Evolutionary conservation across 306 rosid species (phyloP), one percentile per base, ranked within the genome.

Genomic region (Trichosanthes cucumerina): DNA sequence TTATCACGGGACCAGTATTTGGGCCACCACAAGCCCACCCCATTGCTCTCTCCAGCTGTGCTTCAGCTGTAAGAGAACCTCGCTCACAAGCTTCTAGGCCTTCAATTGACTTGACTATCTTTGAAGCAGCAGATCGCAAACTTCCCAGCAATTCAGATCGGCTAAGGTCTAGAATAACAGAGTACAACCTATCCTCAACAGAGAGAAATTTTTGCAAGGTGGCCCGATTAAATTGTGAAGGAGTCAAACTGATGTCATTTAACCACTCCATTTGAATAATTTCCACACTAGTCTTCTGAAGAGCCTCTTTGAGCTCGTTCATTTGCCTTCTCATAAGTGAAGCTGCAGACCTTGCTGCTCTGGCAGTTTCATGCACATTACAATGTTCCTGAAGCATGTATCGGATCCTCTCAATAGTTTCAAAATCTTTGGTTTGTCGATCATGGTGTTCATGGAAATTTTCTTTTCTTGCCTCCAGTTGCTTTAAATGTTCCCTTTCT

Each of bases 41-140:
- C 98, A 93, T 93, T 66, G 98, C 98, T 87, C 98, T 90, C 90
- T 91, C 97, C 78, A 93, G 97, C 81, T 93, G 97, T 60, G 90
- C 96, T 88, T 93, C 98, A 41, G 97, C 96, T 49, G 90, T 78
- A 79, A 87, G 84, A 81, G 97, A 90, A 86, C 82, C 86, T 82
- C 47, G 88, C 33, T 90, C 98, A 84, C 93, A 90, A 58, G 97
- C 89, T 82, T 91, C 93, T 62, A 93, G 88, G 83, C 91, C 81
- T 84, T 93, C 98, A 69, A 86, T 31, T 72, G 94, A 88, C 74
- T 89, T 85, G 41, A 88, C 89, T 81, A 93, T 92, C 87, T 85
- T 93, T 81, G 98, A 93, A 66, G 85, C 87, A 57, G 98, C 81
- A 75, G 94, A 88, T 77, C 84, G 93, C 72, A 93, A 71, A 80